A percentile compares a stretch with the other conserved stretches of the same genome.
Evolutionary conservation across 1,139 yeast genomes (phyloP).

Genomic region (Suhomyces bribrorum): DNA sequence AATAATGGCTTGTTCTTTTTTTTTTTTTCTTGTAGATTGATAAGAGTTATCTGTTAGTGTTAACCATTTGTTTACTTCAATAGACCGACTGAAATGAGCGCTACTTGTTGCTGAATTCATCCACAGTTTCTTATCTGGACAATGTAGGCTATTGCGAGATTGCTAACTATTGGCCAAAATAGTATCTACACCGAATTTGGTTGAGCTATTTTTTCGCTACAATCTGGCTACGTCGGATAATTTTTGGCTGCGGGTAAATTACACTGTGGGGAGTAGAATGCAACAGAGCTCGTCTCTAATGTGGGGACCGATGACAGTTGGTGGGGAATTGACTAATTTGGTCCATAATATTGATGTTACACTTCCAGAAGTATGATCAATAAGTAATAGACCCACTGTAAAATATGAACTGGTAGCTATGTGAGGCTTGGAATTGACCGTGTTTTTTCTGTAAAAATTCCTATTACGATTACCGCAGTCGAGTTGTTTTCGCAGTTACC

Average conservation of each 20-base stretch:
- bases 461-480: no score
- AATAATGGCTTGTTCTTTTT: background rate
- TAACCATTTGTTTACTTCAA: background rate
- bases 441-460: no score
- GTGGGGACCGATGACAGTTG: no score
- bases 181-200: no score
- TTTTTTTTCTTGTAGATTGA: background rate
- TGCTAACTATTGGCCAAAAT: no score
- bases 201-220: background rate
- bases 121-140: background rate
- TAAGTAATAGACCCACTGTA: background rate
- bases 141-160: background rate
- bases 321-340: background rate
- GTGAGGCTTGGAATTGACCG: background rate
- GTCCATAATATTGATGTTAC: no score
- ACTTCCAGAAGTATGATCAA: no score
- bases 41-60: background rate
- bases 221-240: background rate
- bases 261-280: background rate
- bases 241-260: background rate
- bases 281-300: background rate
- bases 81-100: background rate
- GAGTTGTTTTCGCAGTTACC: background rate
- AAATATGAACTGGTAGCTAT: background rate
- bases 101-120: background rate